Percentiles rank a stretch among this genome's conserved stretches.
phyloP scores from a whole-genome alignment of 768 basidiomycete genomes.

The Hysterangium stoloniferum region DNA sequence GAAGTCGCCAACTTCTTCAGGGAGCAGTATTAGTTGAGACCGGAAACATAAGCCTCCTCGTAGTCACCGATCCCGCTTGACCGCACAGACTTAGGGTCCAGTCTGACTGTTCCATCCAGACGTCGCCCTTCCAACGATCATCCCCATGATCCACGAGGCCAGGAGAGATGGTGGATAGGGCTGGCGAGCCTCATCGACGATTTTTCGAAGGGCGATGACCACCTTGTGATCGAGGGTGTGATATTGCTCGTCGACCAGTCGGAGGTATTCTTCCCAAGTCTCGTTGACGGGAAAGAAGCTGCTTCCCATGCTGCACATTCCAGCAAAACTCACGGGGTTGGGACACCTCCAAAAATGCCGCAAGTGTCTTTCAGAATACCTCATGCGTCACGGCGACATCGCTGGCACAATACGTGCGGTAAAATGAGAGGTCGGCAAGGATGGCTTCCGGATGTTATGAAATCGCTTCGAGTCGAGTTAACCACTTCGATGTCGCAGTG shows the following conservation, averaged over 20 bases:
- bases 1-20: neutral
- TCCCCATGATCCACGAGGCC: constrained; percentile 26
- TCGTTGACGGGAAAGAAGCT: constrained; percentile 88
- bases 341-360: constrained; percentile 81
- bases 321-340: constrained; percentile 88
- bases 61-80: constrained; percentile 23
- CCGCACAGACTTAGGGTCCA: constrained; percentile 84
- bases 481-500: constrained; percentile 78
- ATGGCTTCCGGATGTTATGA: constrained; percentile 64
- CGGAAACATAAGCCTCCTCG: neutral
- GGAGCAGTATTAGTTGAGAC: neutral
- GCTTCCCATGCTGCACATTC: constrained; percentile 85
- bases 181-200: constrained; percentile 51
- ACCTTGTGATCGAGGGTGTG: constrained; percentile 57
- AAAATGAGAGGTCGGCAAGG: constrained; percentile 54
- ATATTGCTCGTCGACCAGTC: constrained; percentile 71
- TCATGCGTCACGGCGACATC: constrained; percentile 83
- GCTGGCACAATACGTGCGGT: constrained; percentile 76
- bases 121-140: constrained; percentile 59
- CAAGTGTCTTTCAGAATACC: constrained; percentile 70
- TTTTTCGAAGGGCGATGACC: constrained; percentile 49
- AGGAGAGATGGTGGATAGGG: no score
- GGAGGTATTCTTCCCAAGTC: constrained; percentile 79
- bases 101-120: constrained; percentile 86
- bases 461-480: constrained; percentile 71